Evolutionary conservation across 768 basidiomycete genomes (phyloP), one percentile per base, ranked within the genome.

Genomic region (Lepiota venenata): DNA sequence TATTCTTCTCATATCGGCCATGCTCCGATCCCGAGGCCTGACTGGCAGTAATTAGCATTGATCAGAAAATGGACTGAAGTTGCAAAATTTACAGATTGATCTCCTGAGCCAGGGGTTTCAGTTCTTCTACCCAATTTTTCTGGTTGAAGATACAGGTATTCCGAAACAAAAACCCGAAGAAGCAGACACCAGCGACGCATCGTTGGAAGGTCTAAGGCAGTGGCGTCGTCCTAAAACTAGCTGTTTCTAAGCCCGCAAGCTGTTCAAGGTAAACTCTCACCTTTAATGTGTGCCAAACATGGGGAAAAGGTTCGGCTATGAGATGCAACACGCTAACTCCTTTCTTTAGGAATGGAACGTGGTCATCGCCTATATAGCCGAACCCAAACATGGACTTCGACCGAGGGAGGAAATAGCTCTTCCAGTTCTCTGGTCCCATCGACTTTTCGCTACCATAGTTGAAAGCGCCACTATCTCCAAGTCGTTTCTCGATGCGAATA

Each of bases 321-420:
- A 98, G 66, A 68, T 99, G 97, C 60, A 99, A 71, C 48, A 98
- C 72, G 57, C 83, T 90, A 14, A 98, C 93, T 2, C 97, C 97
- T 57, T 75, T 71, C 36, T 74, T 69, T 47, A 96, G 63, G 74
- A 99, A 98, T 20, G 97, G 97, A 39, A 93, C 68, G 62, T 99
- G 97, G 69, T 99, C 97, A 68, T 99, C 97, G 38, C 83, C 91
- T 57, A 96, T 85, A 61, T 84, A 80, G 2, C 83, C 84, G 16
- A 69, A 64, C 56, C 76, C 78, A 35, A 64, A 58, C 20, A 73
- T 69, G 15, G 55, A 62, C 1, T 65, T 66, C 1, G 60, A 63
- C 45, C 89, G 78, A 39, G 79, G 71, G 20, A 71, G 62, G 71
- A 95, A 94, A 69, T 85, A 95, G 60, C 86, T 87, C 6, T 56